Base-by-base conservation (phyloP, 768 basidiomycete genomes). In the Neoboletus subvelutipes region DNA sequence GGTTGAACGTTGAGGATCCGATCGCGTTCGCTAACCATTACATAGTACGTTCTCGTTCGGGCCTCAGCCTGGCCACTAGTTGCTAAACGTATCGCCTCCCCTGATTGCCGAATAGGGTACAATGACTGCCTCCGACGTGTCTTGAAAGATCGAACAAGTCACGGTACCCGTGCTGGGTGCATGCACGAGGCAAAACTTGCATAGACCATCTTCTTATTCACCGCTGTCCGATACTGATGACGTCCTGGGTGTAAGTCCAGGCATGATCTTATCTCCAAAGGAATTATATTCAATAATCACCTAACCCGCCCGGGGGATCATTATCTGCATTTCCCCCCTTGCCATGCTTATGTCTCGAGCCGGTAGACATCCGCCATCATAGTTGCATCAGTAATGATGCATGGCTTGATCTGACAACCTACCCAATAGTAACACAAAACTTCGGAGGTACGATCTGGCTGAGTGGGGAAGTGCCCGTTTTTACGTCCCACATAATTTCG, bases 401-500 rank as follows among this genome's bases (percentile, higher is more conserved):
- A 39, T 4, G 34, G 12, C 7, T 28, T 5, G 11, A 36, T 24
- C 18, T 28, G 18, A 28, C 36, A 20, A n/a, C 36, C 5, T n/a
- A n/a, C 18, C 24, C 12, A 12, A 17, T 40, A 42, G 36, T 50
- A 26, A 26, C 49, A 24, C 48, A 5, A 18, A n/a, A n/a, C n/a
- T n/a, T n/a, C 42, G 10, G 24, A 26, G 22, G 45, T 22, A 31
- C 26, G 26, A 29, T 22, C 12, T 31, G 3, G 29, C 13, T 24
- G 36, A 15, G n/a, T 29, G 10, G 17, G 18, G 11, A 17, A 24
- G 18, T 45, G 28, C 41, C 29, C 29, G 28, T 37, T 58, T n/a
- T 58, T 59, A 58, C 46, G 46, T 58, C 56, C 28, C 12, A 22
- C 5, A 4, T 31, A 18, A 13, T 28, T 49, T 34, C 33, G 26